Base-by-base conservation (phyloP, 371 early-diverging fungal species). In the Circinella umbellata region DNA sequence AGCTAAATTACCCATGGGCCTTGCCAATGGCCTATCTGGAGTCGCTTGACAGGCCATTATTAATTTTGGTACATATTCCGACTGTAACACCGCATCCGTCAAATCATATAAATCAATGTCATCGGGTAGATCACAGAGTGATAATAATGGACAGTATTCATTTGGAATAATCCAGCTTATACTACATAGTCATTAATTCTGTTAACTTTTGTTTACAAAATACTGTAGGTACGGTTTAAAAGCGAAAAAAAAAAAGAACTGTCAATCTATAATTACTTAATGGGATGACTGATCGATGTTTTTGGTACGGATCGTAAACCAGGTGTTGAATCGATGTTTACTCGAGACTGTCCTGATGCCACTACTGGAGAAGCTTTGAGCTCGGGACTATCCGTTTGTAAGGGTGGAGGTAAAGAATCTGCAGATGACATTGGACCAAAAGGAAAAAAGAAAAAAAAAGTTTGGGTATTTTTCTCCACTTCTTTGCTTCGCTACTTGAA, bases 101-200 rank as follows among this genome's bases (percentile, higher is more conserved):
- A 81, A 76, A 68, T 83, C 82, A 35, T 71, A 75, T n/a, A 85
- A 62, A 68, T 83, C 83, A 49, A 70, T 27, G 6, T 75, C 57
- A 4, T 79, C 72, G 35, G 86, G 83, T 34, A 86, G 66, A 3
- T 66, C 72, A 38, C 74, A 42, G 11, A 61, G 59, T 7, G 80
- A 75, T 14, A 86, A 71, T 46, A 76, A 75, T 0, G 72, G 49
- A 67, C 84, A 63, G 54, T 81, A 71, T 63, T 86, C 80, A 15
- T 75, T 63, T 36, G 89, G 87, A 61, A 88, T 71, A 63, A 88
- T 80, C 87, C 87, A 87, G 71, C 85, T 87, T 47, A 88, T 86
- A 38, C 84, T 84, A 71, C 34, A 62, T 27, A 2, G 27, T 27
- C 27, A 27, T 27, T 27, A 27, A 1, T 27, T 27, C 2, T 27